Conservation (phyloP, 176 grass and related monocot genomes). For the Poa pratensis region DNA sequence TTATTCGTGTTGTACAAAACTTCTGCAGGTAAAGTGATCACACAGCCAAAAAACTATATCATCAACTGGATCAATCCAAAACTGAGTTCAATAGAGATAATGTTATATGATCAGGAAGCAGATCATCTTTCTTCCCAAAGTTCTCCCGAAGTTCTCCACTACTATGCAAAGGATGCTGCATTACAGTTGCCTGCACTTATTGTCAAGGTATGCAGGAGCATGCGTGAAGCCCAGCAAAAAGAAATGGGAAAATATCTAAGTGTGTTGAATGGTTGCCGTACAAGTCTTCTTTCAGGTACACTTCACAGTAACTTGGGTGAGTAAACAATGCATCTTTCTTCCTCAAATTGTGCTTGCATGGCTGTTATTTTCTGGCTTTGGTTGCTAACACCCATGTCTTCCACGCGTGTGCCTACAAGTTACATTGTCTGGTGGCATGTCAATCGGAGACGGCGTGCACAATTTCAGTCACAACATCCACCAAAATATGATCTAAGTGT, state of each 20-base stretch:
- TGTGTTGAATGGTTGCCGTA: slow-evolving; percentile 75
- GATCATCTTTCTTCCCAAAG: slow-evolving; percentile 52
- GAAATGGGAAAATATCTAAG: slow-evolving; percentile 67
- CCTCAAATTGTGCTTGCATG: too few species aligned
- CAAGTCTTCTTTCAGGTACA: slow-evolving; percentile 80
- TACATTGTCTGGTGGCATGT: too few species aligned
- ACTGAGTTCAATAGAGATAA: slow-evolving; percentile 70
- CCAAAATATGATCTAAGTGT: slow-evolving; percentile 45
- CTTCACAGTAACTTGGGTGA: slow-evolving; percentile 74
- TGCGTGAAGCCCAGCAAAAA: slow-evolving; percentile 61
- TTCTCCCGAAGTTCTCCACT: slow-evolving; percentile 67
- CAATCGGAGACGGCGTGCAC: too few species aligned
- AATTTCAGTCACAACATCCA: too few species aligned
- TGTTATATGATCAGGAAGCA: slow-evolving; percentile 57
- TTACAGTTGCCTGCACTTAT: slow-evolving; percentile 60
- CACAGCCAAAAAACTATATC: too few species aligned
- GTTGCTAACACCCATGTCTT: too few species aligned
- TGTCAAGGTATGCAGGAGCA: slow-evolving; percentile 69
- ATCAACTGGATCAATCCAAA: slow-evolving; percentile 43
- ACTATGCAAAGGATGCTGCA: slow-evolving; percentile 69
- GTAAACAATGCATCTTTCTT: neutral
- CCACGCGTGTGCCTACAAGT: too few species aligned
- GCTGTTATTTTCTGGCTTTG: too few species aligned
- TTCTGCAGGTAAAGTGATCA: too few species aligned
- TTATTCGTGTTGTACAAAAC: too few species aligned